A percentile compares a stretch with the other conserved stretches of the same genome.
These are phyloP conservation scores for Tolypocladium paradoxum DNA, from an alignment of 2,329 filamentous ascomycete species.

Conservation along the genomic window DNA sequence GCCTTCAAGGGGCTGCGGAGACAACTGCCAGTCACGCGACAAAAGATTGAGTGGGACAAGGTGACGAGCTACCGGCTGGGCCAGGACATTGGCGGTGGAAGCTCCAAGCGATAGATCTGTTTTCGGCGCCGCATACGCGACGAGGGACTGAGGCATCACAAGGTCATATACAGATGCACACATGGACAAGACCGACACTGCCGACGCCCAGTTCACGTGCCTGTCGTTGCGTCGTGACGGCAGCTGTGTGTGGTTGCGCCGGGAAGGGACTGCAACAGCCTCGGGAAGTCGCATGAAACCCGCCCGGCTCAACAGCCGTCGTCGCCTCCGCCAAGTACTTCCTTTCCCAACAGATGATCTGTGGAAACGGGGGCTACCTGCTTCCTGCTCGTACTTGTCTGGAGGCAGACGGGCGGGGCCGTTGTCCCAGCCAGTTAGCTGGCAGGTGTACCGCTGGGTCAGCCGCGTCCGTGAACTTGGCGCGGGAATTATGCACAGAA, in stretches of 20 bases:
- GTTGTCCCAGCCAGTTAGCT: background rate
- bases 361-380: background rate
- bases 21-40: slow-evolving; percentile 89
- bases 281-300: background rate
- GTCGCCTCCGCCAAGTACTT: background rate
- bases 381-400: background rate
- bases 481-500: background rate
- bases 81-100: slow-evolving; percentile 65
- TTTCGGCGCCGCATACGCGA: no score
- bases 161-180: background rate
- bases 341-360: background rate
- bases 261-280: background rate
- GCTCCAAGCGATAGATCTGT: slow-evolving; percentile 35
- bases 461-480: no score
- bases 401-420: background rate
- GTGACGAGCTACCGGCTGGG: slow-evolving; percentile 83
- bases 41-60: slow-evolving; percentile 99
- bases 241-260: background rate
- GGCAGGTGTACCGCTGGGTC: background rate
- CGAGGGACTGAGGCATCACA: background rate
- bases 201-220: background rate
- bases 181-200: background rate
- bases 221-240: background rate
- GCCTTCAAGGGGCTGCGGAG: slow-evolving; percentile 88
- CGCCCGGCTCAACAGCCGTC: background rate